Evolutionary conservation across 2,329 filamentous ascomycete genomes (phyloP).

Genomic region (Oidium heveae): DNA sequence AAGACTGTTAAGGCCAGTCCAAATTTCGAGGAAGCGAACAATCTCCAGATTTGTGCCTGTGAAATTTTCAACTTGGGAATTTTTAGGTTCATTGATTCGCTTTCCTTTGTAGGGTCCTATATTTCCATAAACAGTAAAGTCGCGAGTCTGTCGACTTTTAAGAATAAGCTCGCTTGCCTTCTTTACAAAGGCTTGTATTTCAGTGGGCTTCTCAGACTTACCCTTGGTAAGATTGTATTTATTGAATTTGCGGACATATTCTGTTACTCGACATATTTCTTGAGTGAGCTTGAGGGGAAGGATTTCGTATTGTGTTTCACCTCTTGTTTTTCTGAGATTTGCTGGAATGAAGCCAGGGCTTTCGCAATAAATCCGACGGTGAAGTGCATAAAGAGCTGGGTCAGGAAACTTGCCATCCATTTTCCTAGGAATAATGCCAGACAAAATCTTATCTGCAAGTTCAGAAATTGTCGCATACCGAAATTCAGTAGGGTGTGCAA

Average conservation of each 20-base stretch:
- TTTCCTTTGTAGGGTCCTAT: constrained; percentile 16
- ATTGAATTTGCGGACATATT: constrained; percentile 25
- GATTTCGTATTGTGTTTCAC: constrained; percentile 36
- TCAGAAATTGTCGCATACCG: constrained; percentile 19
- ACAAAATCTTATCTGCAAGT: constrained; percentile 19
- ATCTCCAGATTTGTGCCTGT: constrained; percentile 2
- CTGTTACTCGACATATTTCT: constrained; percentile 24
- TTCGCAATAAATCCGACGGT: constrained; percentile 33
- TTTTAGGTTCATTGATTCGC: constrained; percentile 2
- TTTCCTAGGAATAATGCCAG: constrained; percentile 5
- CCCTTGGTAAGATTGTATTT: not conserved
- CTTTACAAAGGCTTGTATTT: constrained; percentile 15
- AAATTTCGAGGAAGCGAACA: constrained; percentile 44
- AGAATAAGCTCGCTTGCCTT: constrained; percentile 26
- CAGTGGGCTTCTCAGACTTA: not conserved
- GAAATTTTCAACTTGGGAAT: constrained; percentile 3
- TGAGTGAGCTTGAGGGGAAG: constrained; percentile 27
- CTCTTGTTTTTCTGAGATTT: constrained; percentile 19
- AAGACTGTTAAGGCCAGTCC: constrained; percentile 21
- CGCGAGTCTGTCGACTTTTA: constrained; percentile 22
- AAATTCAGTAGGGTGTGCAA: constrained; percentile 19
- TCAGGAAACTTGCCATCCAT: constrained; percentile 18
- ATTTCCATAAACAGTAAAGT: constrained; percentile 25
- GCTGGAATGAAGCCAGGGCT: constrained; percentile 35
- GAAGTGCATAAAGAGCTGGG: constrained; percentile 40